phyloP scores from a whole-genome alignment of 208 protist species.

The Trypanosoma melophagium region DNA sequence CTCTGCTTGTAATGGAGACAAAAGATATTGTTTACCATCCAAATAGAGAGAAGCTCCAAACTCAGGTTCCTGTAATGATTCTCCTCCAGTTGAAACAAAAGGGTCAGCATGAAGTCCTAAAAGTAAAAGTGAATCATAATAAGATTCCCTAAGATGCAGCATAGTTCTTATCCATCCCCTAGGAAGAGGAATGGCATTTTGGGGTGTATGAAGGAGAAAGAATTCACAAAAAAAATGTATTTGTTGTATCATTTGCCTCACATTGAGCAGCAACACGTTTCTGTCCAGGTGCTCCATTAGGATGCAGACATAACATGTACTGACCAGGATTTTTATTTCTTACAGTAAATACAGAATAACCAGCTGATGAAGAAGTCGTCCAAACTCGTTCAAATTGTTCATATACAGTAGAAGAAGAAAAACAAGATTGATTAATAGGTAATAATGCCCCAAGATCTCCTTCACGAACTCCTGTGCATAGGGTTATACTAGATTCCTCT shows the following conservation, averaged over 20 bases:
- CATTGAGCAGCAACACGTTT: constrained; percentile 11
- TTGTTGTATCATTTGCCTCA: background rate
- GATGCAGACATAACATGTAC: constrained; percentile 4
- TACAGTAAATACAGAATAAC: constrained; percentile 11
- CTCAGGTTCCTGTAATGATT: constrained; percentile 8
- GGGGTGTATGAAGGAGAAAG: background rate
- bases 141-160: constrained; percentile 13
- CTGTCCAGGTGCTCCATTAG: background rate
- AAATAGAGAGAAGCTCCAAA: constrained; percentile 12
- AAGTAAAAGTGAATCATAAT: constrained; percentile 10
- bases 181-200: constrained; percentile 16
- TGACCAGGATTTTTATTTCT: constrained; percentile 1
- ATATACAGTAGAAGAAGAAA: background rate
- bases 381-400: background rate
- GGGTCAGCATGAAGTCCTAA: constrained; percentile 1
- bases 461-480: constrained; percentile 8
- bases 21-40: constrained; percentile 5
- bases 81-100: constrained; percentile 11
- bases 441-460: constrained; percentile 11
- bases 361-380: background rate
- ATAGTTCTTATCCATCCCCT: constrained; percentile 10
- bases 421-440: background rate
- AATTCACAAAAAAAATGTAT: constrained; percentile 13
- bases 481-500: constrained; percentile 2
- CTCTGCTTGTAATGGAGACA: constrained; percentile 3